phyloP scores from a whole-genome alignment of 2,329 filamentous ascomycete species.

The Drechslera avenae region DNA sequence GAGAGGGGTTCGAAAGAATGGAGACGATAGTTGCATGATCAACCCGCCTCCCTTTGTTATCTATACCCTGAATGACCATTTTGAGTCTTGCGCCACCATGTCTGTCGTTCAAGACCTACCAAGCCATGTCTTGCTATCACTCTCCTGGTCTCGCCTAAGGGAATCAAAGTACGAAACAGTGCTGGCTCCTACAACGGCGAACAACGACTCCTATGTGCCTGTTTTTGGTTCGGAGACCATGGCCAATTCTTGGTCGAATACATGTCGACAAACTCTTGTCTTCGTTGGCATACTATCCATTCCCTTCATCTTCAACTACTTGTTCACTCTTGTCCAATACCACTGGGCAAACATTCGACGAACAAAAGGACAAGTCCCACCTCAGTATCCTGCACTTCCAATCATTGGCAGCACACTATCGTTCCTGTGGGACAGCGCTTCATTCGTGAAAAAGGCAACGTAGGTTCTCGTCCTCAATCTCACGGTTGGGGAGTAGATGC shows the following conservation, averaged over 20 bases:
- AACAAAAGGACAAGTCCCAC: neutral
- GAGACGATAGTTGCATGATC: too few species aligned
- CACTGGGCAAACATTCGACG: neutral
- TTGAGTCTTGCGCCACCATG: neutral
- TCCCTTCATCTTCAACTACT: neutral
- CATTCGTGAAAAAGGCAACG: constrained; percentile 1
- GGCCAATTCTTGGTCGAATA: neutral
- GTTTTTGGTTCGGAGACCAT: neutral
- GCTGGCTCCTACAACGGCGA: neutral
- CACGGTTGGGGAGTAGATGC: neutral
- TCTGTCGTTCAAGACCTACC: neutral
- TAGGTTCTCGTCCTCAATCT: neutral
- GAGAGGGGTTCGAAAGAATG: too few species aligned
- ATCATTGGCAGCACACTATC: neutral
- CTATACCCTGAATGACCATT: too few species aligned
- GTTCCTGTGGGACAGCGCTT: neutral
- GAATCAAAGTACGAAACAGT: neutral
- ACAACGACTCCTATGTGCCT: too few species aligned
- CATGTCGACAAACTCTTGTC: neutral
- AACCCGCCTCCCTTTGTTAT: too few species aligned
- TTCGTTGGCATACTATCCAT: neutral
- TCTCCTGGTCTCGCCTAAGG: neutral
- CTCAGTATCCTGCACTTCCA: neutral
- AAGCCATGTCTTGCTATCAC: neutral
- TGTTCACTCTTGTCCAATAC: neutral